Evolutionary conservation across 257 asterid genomes (phyloP).

Genomic region (Rehmannia glutinosa): DNA sequence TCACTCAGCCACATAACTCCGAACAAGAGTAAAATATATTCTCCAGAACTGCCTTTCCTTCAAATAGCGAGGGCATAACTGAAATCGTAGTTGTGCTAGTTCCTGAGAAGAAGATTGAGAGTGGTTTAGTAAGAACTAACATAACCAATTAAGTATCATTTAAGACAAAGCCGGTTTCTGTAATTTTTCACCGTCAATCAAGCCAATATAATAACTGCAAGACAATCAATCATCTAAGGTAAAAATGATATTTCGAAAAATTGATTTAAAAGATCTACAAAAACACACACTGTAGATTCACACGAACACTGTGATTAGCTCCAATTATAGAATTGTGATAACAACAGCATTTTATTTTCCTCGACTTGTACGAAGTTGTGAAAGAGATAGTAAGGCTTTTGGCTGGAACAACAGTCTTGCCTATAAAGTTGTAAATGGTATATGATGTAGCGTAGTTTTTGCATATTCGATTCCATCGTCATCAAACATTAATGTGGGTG

Average conservation of each 20-base stretch:
- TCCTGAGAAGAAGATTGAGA: slow-evolving; percentile 48
- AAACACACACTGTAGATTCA: too few species aligned
- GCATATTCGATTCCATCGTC: background rate
- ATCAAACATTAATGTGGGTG: background rate
- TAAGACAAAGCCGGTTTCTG: too few species aligned
- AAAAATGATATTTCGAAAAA: too few species aligned
- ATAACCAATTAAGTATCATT: slow-evolving; percentile 3
- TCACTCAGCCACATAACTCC: slow-evolving; percentile 67
- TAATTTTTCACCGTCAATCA: background rate
- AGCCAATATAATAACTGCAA: slow-evolving; percentile 1
- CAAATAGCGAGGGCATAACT: slow-evolving; percentile 72
- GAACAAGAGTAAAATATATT: slow-evolving; percentile 72
- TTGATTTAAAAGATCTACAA: too few species aligned
- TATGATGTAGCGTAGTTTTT: background rate
- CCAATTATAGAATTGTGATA: background rate
- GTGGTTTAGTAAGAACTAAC: slow-evolving; percentile 11
- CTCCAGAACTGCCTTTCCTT: slow-evolving; percentile 90
- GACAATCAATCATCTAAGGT: slow-evolving; percentile 10
- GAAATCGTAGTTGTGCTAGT: slow-evolving; percentile 76
- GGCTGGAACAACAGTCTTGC: too few species aligned
- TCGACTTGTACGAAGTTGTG: too few species aligned
- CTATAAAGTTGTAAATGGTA: too few species aligned
- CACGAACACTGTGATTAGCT: too few species aligned
- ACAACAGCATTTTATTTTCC: background rate
- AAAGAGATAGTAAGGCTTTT: too few species aligned